These are phyloP conservation scores for Psophocarpus tetragonolobus DNA, from an alignment of 306 rosid genomes.

Conservation along the genomic window DNA sequence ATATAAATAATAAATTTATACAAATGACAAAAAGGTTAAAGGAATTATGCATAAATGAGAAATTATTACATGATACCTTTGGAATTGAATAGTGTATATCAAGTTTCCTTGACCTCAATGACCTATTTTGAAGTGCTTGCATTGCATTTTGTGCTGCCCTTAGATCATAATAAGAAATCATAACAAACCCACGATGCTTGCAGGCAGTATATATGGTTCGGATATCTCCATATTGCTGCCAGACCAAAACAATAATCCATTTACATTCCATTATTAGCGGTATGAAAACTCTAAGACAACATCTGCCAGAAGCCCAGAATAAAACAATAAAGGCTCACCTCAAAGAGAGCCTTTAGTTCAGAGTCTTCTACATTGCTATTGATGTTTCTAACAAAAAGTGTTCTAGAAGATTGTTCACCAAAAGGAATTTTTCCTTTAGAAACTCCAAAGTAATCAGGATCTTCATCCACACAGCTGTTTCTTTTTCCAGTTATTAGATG, in stretches of 20 bases:
- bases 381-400: slow-evolving; percentile 82
- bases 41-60: slow-evolving; percentile 22
- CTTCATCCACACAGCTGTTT: slow-evolving; percentile 41
- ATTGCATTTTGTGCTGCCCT: slow-evolving; percentile 82
- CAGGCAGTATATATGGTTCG: slow-evolving; percentile 68
- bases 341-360: slow-evolving; percentile 72
- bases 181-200: slow-evolving; percentile 84
- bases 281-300: slow-evolving; percentile 30
- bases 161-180: slow-evolving; percentile 73
- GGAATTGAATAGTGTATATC: slow-evolving; percentile 84
- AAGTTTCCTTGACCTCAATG: slow-evolving; percentile 65
- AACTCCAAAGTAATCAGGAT: slow-evolving; percentile 50
- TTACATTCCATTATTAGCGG: slow-evolving; percentile 20
- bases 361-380: slow-evolving; percentile 72
- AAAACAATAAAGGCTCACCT: slow-evolving; percentile 57
- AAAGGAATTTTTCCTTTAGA: slow-evolving; percentile 55
- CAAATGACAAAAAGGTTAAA: slow-evolving; percentile 24
- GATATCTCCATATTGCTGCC: slow-evolving; percentile 77
- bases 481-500: slow-evolving; percentile 39
- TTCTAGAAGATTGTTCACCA: slow-evolving; percentile 75
- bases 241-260: slow-evolving; percentile 37
- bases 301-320: background rate
- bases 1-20: background rate
- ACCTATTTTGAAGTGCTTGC: slow-evolving; percentile 65
- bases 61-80: slow-evolving; percentile 52